Percentiles rank a stretch among this genome's conserved stretches.
phyloP scores from a whole-genome alignment of 1,139 yeast genomes.

The Nakaseomyces delphensis region DNA sequence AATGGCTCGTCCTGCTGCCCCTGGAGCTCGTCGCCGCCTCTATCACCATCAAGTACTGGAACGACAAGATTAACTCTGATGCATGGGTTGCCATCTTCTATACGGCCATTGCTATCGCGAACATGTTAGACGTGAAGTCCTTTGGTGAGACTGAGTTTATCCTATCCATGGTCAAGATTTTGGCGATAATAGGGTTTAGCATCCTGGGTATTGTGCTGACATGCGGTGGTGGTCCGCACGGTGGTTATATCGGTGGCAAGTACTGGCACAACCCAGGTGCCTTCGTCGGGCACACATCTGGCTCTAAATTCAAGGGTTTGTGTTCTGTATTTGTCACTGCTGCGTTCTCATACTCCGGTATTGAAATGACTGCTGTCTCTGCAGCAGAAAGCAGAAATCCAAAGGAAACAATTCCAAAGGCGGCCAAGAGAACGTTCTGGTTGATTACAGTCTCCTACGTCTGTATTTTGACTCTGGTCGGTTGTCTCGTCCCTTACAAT shows the following conservation, averaged over 20 bases:
- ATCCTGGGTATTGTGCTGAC: slow-evolving; percentile 59
- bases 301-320: slow-evolving; percentile 45
- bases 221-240: slow-evolving; percentile 62
- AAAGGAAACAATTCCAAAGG: slow-evolving; percentile 56
- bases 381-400: slow-evolving; percentile 85
- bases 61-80: slow-evolving; percentile 45
- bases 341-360: slow-evolving; percentile 48
- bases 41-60: slow-evolving; percentile 60
- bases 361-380: slow-evolving; percentile 75
- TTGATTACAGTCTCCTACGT: slow-evolving; percentile 60
- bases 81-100: slow-evolving; percentile 62
- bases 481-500: slow-evolving; percentile 59
- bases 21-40: slow-evolving; percentile 67
- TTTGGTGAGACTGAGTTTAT: slow-evolving; percentile 63
- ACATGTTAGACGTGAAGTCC: slow-evolving; percentile 53
- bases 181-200: slow-evolving; percentile 58
- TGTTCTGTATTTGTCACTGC: slow-evolving; percentile 47
- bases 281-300: slow-evolving; percentile 42
- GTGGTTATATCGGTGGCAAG: slow-evolving; percentile 50
- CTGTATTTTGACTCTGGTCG: slow-evolving; percentile 51
- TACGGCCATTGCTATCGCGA: slow-evolving; percentile 46
- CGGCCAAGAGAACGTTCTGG: slow-evolving; percentile 74
- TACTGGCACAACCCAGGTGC: slow-evolving; percentile 64
- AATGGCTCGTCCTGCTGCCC: slow-evolving; percentile 64
- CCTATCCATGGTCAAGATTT: slow-evolving; percentile 49